Evolutionary conservation across 495 filamentous ascomycete genomes (phyloP).

Genomic region (Penicillium manginii): DNA sequence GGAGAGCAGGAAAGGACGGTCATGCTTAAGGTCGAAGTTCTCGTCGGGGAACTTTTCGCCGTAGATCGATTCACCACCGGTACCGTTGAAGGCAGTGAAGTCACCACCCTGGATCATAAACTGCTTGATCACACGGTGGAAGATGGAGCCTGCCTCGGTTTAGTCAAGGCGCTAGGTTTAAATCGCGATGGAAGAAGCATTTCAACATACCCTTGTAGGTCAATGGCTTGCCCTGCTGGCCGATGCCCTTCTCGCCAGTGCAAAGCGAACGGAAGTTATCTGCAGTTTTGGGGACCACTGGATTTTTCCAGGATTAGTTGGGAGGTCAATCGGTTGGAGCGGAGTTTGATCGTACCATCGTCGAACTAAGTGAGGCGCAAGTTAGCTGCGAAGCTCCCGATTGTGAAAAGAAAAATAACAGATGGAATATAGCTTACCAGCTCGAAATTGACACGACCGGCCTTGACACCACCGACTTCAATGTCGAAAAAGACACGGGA

Average conservation of each 20-base stretch:
- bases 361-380: slow-evolving; percentile 59
- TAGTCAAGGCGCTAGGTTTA: neutral
- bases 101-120: slow-evolving; percentile 99
- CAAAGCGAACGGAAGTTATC: slow-evolving; percentile 96
- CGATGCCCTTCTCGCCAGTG: slow-evolving; percentile 89
- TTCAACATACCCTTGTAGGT: slow-evolving; percentile 58
- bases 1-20: slow-evolving; percentile 89
- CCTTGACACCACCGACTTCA: slow-evolving; percentile 68
- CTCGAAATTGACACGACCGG: slow-evolving; percentile 80
- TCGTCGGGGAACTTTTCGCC: slow-evolving; percentile 98
- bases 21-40: slow-evolving; percentile 92
- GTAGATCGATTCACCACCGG: slow-evolving; percentile 97
- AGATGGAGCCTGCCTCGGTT: slow-evolving; percentile 63
- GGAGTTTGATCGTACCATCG: slow-evolving; percentile 57
- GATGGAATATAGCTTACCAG: slow-evolving; percentile 60
- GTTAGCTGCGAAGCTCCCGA: slow-evolving; percentile 25
- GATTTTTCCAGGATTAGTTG: slow-evolving; percentile 22
- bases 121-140: slow-evolving; percentile 97
- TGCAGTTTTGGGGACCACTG: slow-evolving; percentile 87
- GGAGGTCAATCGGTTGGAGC: neutral
- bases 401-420: slow-evolving; percentile 5
- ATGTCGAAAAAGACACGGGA: slow-evolving; percentile 90
- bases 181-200: neutral
- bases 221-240: slow-evolving; percentile 82
- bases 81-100: slow-evolving; percentile 95